Evolutionary conservation across 2,329 filamentous ascomycete species (phyloP), one percentile per base, ranked within the genome.

Genomic region (Penicillium frequentans): DNA sequence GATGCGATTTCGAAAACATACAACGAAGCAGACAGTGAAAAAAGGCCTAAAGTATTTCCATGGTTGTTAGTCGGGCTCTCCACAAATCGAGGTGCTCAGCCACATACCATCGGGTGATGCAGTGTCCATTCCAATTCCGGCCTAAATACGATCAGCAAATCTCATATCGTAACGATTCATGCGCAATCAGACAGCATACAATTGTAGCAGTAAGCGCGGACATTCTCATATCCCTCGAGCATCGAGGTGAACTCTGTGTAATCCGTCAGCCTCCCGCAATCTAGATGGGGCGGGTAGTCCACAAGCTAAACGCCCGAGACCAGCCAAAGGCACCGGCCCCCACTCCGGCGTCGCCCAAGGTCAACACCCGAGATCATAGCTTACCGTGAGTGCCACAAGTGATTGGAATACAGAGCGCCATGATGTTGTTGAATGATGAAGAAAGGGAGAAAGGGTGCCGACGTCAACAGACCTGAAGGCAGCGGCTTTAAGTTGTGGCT

Each of bases 21-120:
- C 73, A 60, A 79, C 60, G 49, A 77, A 79, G 68, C 77, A 79
- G 46, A 79, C 59, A 23, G 77, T 79, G 55, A 79, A 79, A 64
- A 75, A 79, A 1, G 77, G 75, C 74, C 74, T 76, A 46, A 3
- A 19, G 26, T 5, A 10, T 26, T 14, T 14, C 21, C 31, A 14
- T 35, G 24, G 23, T 24, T 23, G 56, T 66, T 49, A 69, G 54
- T 39, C 14, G 19, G 11, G 27, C 26, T 42, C 27, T 5, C 29
- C 14, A 4, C 2, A 49, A 2, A 16, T n/a, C 5, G 4, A 24
- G 10, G 5, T 8, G 39, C 3, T 24, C 16, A 33, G 47, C 5
- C 45, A 68, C 70, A 58, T 68, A 76, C 77, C 77, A 79, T 64
- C 75, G 66, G 14, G 73, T 76, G 23, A 77, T 66, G 49, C 76